Percentiles rank a stretch among this genome's conserved stretches.
phyloP scores from a whole-genome alignment of 2,329 filamentous ascomycete species.

The Trichoderma endophyticum region DNA sequence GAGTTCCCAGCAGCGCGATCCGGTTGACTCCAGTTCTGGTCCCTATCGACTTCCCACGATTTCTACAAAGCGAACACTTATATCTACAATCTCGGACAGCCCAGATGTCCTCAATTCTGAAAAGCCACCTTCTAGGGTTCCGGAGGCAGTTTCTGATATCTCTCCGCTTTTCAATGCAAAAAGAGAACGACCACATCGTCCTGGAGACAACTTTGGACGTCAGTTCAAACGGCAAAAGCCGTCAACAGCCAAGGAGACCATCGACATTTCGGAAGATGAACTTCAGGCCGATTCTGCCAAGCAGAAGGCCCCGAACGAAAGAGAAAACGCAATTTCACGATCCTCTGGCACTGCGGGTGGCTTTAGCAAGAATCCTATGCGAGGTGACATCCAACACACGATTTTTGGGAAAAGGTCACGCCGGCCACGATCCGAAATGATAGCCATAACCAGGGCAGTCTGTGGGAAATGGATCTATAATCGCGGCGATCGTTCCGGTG shows the following conservation, averaged over 20 bases:
- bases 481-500: background rate
- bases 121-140: slow-evolving; percentile 21
- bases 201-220: slow-evolving; percentile 13
- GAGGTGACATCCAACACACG: slow-evolving; percentile 31
- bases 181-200: slow-evolving; percentile 4
- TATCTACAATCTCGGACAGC: slow-evolving; percentile 20
- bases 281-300: slow-evolving; percentile 22
- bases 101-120: slow-evolving; percentile 26
- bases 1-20: background rate
- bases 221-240: slow-evolving; percentile 22
- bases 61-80: background rate
- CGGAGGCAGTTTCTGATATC: slow-evolving; percentile 26
- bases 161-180: slow-evolving; percentile 1
- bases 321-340: background rate
- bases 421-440: background rate
- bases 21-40: background rate
- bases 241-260: slow-evolving; percentile 12
- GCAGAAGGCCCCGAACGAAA: background rate
- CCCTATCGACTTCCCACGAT: background rate
- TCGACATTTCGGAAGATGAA: slow-evolving; percentile 32
- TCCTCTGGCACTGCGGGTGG: too few relatives aligned
- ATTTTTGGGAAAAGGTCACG: slow-evolving; percentile 6
- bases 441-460: slow-evolving; percentile 26
- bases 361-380: slow-evolving; percentile 1
- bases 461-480: slow-evolving; percentile 23